A percentile compares a stretch with the other conserved stretches of the same genome.
These are phyloP conservation scores for Eucalyptus viminalis DNA, from an alignment of 345 rosid species.

Conservation along the genomic window DNA sequence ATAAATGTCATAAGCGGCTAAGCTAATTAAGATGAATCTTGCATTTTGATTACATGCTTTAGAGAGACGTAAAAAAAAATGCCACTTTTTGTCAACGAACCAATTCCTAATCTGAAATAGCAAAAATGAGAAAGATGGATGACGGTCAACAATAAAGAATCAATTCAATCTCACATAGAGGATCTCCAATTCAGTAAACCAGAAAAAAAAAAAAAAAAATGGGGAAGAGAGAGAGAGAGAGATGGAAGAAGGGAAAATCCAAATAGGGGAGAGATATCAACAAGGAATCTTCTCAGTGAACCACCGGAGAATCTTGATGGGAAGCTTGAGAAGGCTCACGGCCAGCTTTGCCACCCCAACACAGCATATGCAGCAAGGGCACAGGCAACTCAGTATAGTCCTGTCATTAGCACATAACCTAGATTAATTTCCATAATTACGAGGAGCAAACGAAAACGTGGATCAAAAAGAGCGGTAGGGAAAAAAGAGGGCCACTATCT, in stretches of 20 bases:
- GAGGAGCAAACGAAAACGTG: not conserved
- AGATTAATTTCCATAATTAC: not conserved
- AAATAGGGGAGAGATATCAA: not conserved
- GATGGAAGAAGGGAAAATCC: not conserved
- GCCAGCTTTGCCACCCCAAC: not conserved
- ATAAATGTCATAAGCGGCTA: too few relatives aligned
- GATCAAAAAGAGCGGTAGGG: not conserved
- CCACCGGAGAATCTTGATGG: conserved; percentile 3
- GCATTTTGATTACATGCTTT: not conserved
- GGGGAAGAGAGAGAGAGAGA: not conserved
- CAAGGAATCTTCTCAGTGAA: conserved; percentile 2
- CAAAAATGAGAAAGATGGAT: not conserved
- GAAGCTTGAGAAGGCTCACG: conserved; percentile 1
- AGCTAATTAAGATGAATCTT: not conserved
- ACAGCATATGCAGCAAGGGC: conserved; percentile 8
- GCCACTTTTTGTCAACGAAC: not conserved
- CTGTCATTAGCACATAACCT: not conserved
- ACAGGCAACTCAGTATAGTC: conserved; percentile 4
- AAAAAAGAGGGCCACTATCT: not conserved
- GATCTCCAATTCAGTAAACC: not conserved
- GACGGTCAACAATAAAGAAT: not conserved
- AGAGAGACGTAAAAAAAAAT: not conserved
- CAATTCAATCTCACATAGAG: not conserved
- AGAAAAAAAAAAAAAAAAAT: too few relatives aligned
- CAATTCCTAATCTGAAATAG: not conserved